Percentiles rank a stretch among this genome's conserved stretches.
phyloP scores from a whole-genome alignment of 192 early-diverging fungal species.

The Ambispora gerdemannii region DNA sequence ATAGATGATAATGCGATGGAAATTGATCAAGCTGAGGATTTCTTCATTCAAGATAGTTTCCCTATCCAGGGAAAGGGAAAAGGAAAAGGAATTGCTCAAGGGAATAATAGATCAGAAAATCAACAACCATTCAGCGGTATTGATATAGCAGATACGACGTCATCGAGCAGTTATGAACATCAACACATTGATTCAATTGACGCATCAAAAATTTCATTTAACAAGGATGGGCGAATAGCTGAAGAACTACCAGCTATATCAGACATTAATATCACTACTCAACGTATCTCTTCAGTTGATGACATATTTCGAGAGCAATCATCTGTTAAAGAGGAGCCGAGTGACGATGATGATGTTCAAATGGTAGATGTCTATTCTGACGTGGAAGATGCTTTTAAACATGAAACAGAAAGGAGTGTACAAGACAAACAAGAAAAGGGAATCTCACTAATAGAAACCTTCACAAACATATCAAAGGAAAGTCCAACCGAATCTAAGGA shows the following conservation, averaged over 20 bases:
- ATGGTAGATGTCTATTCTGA: not conserved
- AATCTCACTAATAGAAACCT: too few relatives aligned
- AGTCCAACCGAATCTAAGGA: not conserved
- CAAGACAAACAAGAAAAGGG: not conserved
- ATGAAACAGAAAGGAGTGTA: not conserved
- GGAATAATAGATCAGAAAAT: not conserved
- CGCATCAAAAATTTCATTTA: too few relatives aligned
- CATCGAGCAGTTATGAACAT: too few relatives aligned
- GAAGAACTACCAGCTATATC: not conserved
- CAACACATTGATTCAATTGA: too few relatives aligned
- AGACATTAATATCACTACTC: too few relatives aligned
- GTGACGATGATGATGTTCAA: slow-evolving; percentile 1
- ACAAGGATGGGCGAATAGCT: not conserved
- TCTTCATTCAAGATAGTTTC: not conserved
- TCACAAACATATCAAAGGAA: not conserved
- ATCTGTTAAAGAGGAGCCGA: not conserved
- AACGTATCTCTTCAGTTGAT: not conserved
- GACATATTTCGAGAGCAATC: not conserved
- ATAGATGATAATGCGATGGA: not conserved
- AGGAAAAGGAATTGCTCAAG: not conserved
- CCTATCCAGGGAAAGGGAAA: not conserved
- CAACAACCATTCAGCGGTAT: too few relatives aligned
- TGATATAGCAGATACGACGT: too few relatives aligned
- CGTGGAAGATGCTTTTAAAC: not conserved
- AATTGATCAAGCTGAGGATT: not conserved